These are phyloP conservation scores for Rubia peregrina DNA, from an alignment of 305 asterid species.

Conservation along the genomic window DNA sequence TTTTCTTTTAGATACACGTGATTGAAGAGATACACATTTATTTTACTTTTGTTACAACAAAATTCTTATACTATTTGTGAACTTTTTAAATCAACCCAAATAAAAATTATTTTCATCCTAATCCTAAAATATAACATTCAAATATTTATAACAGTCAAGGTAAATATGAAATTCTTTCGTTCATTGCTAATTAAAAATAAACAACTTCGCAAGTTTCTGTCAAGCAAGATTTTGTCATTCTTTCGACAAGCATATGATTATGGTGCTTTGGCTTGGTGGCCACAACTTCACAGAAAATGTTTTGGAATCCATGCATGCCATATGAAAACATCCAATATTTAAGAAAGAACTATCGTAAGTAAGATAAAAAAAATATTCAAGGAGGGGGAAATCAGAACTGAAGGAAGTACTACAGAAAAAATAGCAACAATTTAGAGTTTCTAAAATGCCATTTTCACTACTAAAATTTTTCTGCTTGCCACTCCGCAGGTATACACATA, in stretches of 20 bases:
- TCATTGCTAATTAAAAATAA: no score
- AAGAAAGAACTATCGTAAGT: slow-evolving; percentile 1
- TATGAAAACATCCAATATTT: slow-evolving; percentile 24
- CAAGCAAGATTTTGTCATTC: slow-evolving; percentile 64
- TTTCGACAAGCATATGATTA: slow-evolving; percentile 61
- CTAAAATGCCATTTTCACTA: background rate
- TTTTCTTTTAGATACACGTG: no score
- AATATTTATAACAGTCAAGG: no score
- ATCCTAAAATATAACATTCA: no score
- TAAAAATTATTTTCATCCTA: no score
- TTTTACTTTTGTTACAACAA: no score
- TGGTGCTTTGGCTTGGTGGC: slow-evolving; percentile 69
- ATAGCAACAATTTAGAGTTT: background rate
- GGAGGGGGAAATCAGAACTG: background rate
- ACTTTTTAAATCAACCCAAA: no score
- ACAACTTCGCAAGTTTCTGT: no score
- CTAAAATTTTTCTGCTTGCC: background rate
- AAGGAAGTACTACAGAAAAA: background rate
- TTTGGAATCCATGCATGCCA: slow-evolving; percentile 47
- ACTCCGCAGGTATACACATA: background rate
- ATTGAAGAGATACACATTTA: no score
- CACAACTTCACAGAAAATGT: slow-evolving; percentile 55
- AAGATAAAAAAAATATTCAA: background rate
- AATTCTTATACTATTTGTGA: no score
- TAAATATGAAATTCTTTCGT: no score